Evolutionary conservation across 2,329 filamentous ascomycete genomes (phyloP).

Genomic region (Microthyrium microscopicum): DNA sequence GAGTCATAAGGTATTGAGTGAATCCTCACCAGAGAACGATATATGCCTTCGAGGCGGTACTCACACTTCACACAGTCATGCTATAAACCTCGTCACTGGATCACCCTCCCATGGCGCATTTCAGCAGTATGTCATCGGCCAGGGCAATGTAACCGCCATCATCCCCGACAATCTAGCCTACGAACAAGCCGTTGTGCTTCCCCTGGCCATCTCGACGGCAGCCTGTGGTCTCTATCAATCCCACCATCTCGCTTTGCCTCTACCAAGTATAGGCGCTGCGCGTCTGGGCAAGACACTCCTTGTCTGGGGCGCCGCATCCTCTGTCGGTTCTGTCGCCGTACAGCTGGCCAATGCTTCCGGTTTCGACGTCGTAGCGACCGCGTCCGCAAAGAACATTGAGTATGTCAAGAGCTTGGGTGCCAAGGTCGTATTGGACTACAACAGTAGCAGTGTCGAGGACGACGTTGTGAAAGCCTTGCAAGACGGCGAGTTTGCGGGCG

Average conservation of each 20-base stretch:
- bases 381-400: conserved; percentile 18
- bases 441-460: conserved; percentile 15
- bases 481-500: conserved; percentile 22
- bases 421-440: conserved; percentile 16
- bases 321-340: conserved; percentile 26
- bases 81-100: conserved; percentile 11
- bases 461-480: conserved; percentile 24
- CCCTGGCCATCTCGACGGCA: conserved; percentile 28
- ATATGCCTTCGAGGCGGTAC: conserved; percentile 3
- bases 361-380: conserved; percentile 24
- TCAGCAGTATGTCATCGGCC: conserved; percentile 19
- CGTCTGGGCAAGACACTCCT: conserved; percentile 17
- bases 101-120: conserved; percentile 16
- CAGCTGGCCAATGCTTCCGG: conserved; percentile 26
- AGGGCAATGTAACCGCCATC: conserved; percentile 17
- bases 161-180: conserved; percentile 24
- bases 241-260: conserved; percentile 22
- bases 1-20: conserved; percentile 16
- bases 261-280: conserved; percentile 18
- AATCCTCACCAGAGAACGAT: neutral
- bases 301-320: conserved; percentile 9
- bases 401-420: conserved; percentile 17
- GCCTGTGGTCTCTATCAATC: conserved; percentile 25
- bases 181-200: conserved; percentile 24
- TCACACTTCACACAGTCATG: conserved; percentile 9